Evolutionary conservation across 257 asterid species (phyloP), one percentile per base, ranked within the genome.

Genomic region (Solanum bulbocastanum): DNA sequence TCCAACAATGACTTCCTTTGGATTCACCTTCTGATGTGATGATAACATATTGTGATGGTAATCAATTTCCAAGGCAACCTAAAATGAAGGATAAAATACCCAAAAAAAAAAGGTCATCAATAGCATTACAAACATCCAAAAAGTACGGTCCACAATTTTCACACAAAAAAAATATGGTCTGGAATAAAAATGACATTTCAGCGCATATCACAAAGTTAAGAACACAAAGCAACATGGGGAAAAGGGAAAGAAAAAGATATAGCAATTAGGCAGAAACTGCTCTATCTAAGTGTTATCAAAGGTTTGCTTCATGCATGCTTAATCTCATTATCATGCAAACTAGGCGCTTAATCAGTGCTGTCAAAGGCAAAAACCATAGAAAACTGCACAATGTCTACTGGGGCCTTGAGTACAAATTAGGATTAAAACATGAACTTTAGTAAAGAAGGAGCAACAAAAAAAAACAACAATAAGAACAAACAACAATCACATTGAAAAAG

Each of bases 1-100:
- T 92, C 99, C 99, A 89, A 97, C 99, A 87, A 97, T 94, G 88
- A 92, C 95, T 93, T 96, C 99, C 95, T 96, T 96, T 3, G 98
- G 97, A 76, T 97, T 96, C 91, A 97, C 99, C 92, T 94, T 97
- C 93, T 94, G 98, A 71, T 97, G 98, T 23, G 99, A 96, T 16
- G 94, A 83, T 83, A 96, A 87, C 99, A 97, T 97, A 83, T 95
- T 97, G 85, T 94, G 96, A 90, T 97, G 99, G 86, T 97, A 97
- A 89, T 97, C 99, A 33, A 95, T 96, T 89, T 97, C 99, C 94
- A 97, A 83, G 1, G 99, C 99, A 90, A 97, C 98, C 99, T 97
- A 90, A 62, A 83, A 37, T 14, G 23, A 82, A 90, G n/a, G 20
- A 32, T 66, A 62, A 83, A 79, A 42, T 12, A 36, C 18, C 32